These are phyloP conservation scores for Globisporangium megalacanthum DNA, from an alignment of 352 stramenopile species.

Conservation along the genomic window DNA sequence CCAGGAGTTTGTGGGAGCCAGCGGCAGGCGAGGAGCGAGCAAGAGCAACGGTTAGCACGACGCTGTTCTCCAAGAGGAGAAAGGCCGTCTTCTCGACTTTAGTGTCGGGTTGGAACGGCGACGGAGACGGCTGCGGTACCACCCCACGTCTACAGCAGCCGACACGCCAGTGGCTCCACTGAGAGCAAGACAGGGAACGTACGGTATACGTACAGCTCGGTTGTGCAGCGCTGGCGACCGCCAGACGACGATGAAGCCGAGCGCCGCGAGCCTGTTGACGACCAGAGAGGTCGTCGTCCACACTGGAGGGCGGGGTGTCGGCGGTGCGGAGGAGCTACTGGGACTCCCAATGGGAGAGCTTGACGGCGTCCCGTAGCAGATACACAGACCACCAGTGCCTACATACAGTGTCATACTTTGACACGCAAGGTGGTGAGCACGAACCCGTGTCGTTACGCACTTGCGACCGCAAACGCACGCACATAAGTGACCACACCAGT, in stretches of 20 bases:
- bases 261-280: conserved; percentile 46
- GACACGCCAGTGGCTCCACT: conserved; percentile 25
- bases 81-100: conserved; percentile 34
- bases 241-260: conserved; percentile 58
- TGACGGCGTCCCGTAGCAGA: conserved; percentile 47
- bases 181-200: no score
- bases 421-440: no score
- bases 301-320: conserved; percentile 12
- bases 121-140: conserved; percentile 17
- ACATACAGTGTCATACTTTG: no score
- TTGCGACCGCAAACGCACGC: no score
- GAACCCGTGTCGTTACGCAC: no score
- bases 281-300: conserved; percentile 47
- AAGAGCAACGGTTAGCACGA: conserved; percentile 21
- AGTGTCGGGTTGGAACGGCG: conserved; percentile 30
- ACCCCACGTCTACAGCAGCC: conserved; percentile 28
- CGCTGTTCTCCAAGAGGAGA: conserved; percentile 25
- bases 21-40: background rate
- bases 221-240: conserved; percentile 44
- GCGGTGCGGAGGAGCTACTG: conserved; percentile 30
- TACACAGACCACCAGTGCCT: no score
- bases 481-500: no score
- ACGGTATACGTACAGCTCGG: conserved; percentile 56
- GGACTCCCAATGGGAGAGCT: conserved; percentile 57
- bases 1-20: background rate